A percentile compares a stretch with the other conserved stretches of the same genome.
phyloP scores from a whole-genome alignment of 441 rosid genomes.

The Kokia cookei region DNA sequence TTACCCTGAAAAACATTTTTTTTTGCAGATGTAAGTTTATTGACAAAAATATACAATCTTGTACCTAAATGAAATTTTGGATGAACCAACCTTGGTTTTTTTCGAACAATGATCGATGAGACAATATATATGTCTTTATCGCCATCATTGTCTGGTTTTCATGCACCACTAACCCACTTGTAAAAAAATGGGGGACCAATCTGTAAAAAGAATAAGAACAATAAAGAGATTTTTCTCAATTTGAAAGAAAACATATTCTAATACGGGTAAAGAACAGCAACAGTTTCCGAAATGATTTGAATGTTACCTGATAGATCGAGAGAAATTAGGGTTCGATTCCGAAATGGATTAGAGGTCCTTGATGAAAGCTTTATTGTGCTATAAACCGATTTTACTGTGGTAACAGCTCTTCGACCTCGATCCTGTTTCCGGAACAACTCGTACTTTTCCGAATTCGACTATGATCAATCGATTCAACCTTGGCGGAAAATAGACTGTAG shows the following conservation, averaged over 20 bases:
- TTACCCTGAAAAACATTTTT: not conserved
- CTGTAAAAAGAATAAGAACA: not conserved
- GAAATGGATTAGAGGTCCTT: not conserved
- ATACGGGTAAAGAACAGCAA: conserved; percentile 9
- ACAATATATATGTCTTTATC: not conserved
- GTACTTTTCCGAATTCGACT: conserved; percentile 59
- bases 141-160: conserved; percentile 11
- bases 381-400: conserved; percentile 24
- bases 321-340: not conserved
- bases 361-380: not conserved
- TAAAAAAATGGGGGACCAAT: conserved; percentile 23
- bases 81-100: conserved; percentile 24
- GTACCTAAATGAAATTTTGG: conserved; percentile 8
- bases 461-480: conserved; percentile 71
- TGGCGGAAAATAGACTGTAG: conserved; percentile 72
- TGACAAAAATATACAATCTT: not conserved
- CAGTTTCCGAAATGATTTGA: too few relatives aligned
- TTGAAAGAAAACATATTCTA: not conserved
- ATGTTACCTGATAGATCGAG: conserved; percentile 13
- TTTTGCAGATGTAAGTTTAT: not conserved
- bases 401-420: conserved; percentile 88
- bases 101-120: not conserved
- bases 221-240: conserved; percentile 3
- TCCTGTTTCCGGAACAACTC: conserved; percentile 67
- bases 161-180: conserved; percentile 22